These are phyloP conservation scores for Cytospora leucostoma DNA, from an alignment of 2,329 filamentous ascomycete species.

Conservation along the genomic window DNA sequence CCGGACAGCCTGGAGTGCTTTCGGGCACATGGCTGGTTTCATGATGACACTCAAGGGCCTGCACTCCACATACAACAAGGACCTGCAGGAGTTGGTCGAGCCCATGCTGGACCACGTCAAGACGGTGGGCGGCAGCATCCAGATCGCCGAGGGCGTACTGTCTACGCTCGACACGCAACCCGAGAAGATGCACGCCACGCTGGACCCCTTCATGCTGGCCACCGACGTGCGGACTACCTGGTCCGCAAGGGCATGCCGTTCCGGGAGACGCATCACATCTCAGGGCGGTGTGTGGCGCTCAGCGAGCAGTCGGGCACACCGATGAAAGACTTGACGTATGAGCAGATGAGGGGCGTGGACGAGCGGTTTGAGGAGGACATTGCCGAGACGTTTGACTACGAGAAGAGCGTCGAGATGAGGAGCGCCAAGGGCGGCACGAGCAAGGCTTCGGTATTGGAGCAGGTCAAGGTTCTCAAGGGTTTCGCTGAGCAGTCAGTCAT, in stretches of 20 bases:
- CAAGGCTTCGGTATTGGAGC: conserved; percentile 57
- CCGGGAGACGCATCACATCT: conserved; percentile 78
- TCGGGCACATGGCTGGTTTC: conserved; percentile 51
- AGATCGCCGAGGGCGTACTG: conserved; percentile 78
- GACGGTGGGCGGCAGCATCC: conserved; percentile 70
- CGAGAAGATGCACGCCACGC: conserved; percentile 64
- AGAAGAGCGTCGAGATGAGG: conserved; percentile 79
- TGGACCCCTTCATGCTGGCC: conserved; percentile 67
- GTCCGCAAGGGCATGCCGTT: conserved; percentile 72
- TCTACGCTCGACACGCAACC: conserved; percentile 69
- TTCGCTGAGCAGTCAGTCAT: no score
- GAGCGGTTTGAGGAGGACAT: conserved; percentile 72
- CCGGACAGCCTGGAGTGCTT: conserved; percentile 62
- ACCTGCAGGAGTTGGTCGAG: conserved; percentile 72
- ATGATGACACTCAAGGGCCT: conserved; percentile 80
- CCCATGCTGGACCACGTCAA: conserved; percentile 75
- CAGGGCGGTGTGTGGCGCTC: conserved; percentile 68
- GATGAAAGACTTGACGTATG: conserved; percentile 69
- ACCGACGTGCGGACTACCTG: conserved; percentile 66
- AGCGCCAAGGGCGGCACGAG: conserved; percentile 77
- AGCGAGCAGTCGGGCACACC: conserved; percentile 65
- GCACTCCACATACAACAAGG: conserved; percentile 69
- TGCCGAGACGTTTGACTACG: conserved; percentile 72
- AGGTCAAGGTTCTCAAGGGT: no score
- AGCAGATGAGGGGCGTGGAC: conserved; percentile 70